Base-by-base conservation (phyloP, 1,139 yeast species). In the Pneumocystis carinii region DNA sequence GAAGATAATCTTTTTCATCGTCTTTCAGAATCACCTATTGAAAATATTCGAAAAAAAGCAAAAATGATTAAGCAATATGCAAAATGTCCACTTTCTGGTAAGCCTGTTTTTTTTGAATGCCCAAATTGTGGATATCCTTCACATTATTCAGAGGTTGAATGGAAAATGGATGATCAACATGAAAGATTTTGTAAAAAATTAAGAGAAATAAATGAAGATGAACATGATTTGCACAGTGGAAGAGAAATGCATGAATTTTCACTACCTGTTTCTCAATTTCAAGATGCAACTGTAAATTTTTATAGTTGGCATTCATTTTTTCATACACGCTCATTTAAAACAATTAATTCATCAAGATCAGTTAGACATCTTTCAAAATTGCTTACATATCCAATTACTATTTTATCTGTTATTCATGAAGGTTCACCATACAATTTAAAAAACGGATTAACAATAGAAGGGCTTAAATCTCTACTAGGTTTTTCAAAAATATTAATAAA, bases 311-410 rank as follows among this genome's bases (percentile, higher is more conserved):
- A 92, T 74, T 79, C 95, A 24, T 92, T 83, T 71, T 86, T 92
- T 73, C 92, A 92, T 75, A 92, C 98, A 0, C 81, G 98, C 73
- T 88, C 87, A 70, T 92, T 89, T 73, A 85, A 84, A 70, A 90
- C 97, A 5, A 90, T 92, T 97, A 96, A 92, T 74, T 87, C 96
- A 14, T 97, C 90, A 73, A 92, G 88, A 76, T 95, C 90, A 74
- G 78, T 90, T 72, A 97, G 98, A 0, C 95, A 95, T 1, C 92
- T 90, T 48, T 89, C 97, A 36, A 92, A 94, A 74, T 87, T 92
- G 80, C 80, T 92, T 72, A 87, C 95, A 61, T 92, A 90, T 74
- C 98, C 98, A 59, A 77, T 89, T 66, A 90, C 98, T 5, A 85
- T 92, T 65, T 96, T 89, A 14, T 83, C 95, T 1, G 75, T 89